These are phyloP conservation scores for Blastobotrys niveus DNA, from an alignment of 1,139 yeast genomes.

Conservation along the genomic window DNA sequence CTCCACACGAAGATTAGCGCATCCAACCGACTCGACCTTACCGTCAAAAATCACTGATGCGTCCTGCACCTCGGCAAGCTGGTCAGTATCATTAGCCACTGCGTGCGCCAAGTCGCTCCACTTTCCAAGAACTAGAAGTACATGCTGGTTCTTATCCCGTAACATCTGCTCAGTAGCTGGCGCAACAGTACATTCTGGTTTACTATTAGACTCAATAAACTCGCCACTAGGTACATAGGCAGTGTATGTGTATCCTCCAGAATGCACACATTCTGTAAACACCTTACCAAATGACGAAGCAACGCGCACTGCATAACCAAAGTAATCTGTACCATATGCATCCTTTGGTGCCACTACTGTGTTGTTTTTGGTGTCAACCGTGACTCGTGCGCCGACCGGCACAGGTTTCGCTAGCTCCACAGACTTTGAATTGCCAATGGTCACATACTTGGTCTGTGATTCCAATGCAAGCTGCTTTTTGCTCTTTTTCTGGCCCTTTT, in stretches of 20 bases:
- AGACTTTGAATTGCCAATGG: conserved; percentile 58
- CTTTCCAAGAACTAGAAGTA: conserved; percentile 58
- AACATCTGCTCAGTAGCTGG: background rate
- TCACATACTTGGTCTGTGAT: conserved; percentile 59
- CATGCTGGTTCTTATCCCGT: conserved; percentile 25
- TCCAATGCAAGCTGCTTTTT: conserved; percentile 24
- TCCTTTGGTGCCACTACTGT: conserved; percentile 64
- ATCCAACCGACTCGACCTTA: conserved; percentile 40
- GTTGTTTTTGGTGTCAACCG: conserved; percentile 59
- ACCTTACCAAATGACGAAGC: conserved; percentile 56
- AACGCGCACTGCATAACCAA: conserved; percentile 72
- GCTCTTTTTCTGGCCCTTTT: conserved; percentile 30
- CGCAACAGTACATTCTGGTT: conserved; percentile 1
- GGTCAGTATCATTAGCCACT: conserved; percentile 44
- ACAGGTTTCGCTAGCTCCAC: conserved; percentile 59
- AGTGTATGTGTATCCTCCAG: conserved; percentile 67
- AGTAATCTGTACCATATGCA: conserved; percentile 57
- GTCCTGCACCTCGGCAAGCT: conserved; percentile 48
- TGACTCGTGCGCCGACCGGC: conserved; percentile 75
- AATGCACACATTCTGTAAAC: conserved; percentile 62
- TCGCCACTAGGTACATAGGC: conserved; percentile 65
- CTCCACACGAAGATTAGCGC: conserved; percentile 52
- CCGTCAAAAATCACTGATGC: conserved; percentile 67
- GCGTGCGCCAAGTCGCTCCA: conserved; percentile 52
- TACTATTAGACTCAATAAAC: conserved; percentile 16